Conservation (phyloP, 2,329 filamentous ascomycete species). For the Sclerotinia borealis region DNA sequence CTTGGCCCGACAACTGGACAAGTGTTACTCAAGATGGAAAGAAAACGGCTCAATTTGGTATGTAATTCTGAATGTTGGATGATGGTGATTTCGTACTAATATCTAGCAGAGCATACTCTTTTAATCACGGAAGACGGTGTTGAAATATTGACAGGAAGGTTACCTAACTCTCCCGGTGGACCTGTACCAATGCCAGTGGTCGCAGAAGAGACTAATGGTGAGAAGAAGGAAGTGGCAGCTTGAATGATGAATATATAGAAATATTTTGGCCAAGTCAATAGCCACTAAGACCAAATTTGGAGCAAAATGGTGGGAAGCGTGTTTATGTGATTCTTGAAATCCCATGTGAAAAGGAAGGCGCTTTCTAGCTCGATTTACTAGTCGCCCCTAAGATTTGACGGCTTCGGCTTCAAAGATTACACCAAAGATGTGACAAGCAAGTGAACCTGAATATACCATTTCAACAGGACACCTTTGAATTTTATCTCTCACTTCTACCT, state of each 20-base stretch:
- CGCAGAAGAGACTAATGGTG: constrained; percentile 18
- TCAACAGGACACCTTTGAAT: background rate
- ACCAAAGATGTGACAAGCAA: background rate
- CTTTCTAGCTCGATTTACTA: background rate
- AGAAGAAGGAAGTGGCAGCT: constrained; percentile 6
- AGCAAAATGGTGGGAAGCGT: background rate
- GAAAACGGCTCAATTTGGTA: constrained; percentile 87
- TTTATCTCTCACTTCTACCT: background rate
- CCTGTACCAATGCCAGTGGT: constrained; percentile 42
- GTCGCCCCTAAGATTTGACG: background rate
- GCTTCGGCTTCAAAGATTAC: background rate
- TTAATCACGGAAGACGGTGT: constrained; percentile 78
- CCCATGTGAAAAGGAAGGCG: background rate
- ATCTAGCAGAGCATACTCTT: constrained; percentile 65
- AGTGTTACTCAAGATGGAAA: constrained; percentile 88
- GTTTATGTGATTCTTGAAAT: background rate
- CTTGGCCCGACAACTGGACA: constrained; percentile 99
- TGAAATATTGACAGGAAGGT: constrained; percentile 68
- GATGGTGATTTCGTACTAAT: constrained; percentile 16
- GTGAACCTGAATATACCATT: background rate
- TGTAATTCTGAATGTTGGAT: constrained; percentile 30
- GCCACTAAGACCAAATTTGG: background rate
- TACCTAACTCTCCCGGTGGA: constrained; percentile 64
- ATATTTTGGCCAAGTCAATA: background rate
- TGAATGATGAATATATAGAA: background rate